Percentiles rank a stretch among this genome's conserved stretches.
Conservation (phyloP, 2,329 filamentous ascomycete species). For the Leptosphaerulina australis region DNA sequence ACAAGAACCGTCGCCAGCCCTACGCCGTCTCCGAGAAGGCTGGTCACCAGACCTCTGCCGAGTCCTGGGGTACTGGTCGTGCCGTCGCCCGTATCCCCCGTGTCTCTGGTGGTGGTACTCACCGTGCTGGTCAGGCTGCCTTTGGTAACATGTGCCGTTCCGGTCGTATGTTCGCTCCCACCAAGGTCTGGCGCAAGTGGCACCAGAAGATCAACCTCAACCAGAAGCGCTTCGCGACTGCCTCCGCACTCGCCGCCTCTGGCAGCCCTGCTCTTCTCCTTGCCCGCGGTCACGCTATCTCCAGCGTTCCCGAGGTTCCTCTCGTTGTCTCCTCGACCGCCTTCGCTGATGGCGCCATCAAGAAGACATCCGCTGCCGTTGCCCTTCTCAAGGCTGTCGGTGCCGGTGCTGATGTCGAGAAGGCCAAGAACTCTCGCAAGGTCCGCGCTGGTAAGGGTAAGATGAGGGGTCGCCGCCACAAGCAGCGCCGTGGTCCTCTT, state of each 20-base stretch:
- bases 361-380: conserved; percentile 88
- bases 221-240: conserved; percentile 98
- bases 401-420: conserved; percentile 87
- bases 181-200: conserved; percentile 99
- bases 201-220: conserved; percentile 99
- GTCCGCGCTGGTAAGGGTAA: conserved; percentile 98
- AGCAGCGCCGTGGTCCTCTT: conserved; percentile 95
- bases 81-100: conserved; percentile 99
- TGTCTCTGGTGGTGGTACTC: conserved; percentile 99
- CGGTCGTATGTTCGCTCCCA: conserved; percentile 99
- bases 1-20: conserved; percentile 99
- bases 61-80: conserved; percentile 99
- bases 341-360: conserved; percentile 78
- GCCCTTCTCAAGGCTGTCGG: conserved; percentile 88
- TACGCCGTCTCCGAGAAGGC: conserved; percentile 99
- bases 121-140: conserved; percentile 99
- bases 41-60: conserved; percentile 99
- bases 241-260: conserved; percentile 95
- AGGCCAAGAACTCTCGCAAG: conserved; percentile 97
- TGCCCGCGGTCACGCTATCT: conserved; percentile 96
- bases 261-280: conserved; percentile 93
- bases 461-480: conserved; percentile 93
- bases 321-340: conserved; percentile 92
- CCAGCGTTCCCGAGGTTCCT: conserved; percentile 90
- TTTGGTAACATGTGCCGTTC: conserved; percentile 99